A percentile compares a stretch with the other conserved stretches of the same genome.
phyloP scores from a whole-genome alignment of 2,329 filamentous ascomycete species.

The Corniculantispora saksenae region DNA sequence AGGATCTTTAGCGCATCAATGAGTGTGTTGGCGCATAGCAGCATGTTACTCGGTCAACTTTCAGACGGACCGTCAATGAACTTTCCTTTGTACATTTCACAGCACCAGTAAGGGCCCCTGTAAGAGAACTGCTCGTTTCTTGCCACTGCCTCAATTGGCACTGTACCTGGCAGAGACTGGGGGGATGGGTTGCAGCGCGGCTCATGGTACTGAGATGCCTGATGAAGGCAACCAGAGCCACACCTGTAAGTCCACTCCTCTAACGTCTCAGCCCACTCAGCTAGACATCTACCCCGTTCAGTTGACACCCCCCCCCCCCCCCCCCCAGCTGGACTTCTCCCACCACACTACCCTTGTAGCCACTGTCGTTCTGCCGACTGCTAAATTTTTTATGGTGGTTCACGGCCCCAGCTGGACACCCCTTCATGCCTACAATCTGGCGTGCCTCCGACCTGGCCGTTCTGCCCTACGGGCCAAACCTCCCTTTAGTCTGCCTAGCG shows the following conservation, averaged over 20 bases:
- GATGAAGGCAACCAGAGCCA: not conserved
- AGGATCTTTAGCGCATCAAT: not conserved
- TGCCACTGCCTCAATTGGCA: not conserved
- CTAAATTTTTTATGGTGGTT: not conserved
- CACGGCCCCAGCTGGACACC: slow-evolving; percentile 4
- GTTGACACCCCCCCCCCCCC: not conserved
- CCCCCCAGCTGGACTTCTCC: not conserved
- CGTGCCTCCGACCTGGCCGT: not conserved
- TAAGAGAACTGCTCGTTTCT: not conserved
- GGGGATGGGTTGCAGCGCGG: not conserved
- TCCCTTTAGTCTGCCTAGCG: slow-evolving; percentile 12
- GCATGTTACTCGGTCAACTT: not conserved
- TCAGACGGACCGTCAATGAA: not conserved
- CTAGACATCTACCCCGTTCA: not conserved
- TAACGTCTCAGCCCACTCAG: slow-evolving; percentile 13
- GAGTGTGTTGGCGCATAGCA: not conserved
- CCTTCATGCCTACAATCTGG: slow-evolving; percentile 5
- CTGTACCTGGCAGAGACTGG: not conserved
- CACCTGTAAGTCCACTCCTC: not conserved
- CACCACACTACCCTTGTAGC: not conserved
- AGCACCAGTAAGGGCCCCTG: not conserved
- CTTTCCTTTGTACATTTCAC: not conserved
- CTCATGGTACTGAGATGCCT: not conserved
- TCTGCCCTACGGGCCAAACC: slow-evolving; percentile 6
- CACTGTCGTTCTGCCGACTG: not conserved